phyloP scores from a whole-genome alignment of 73 alveolate species.

The Symbiodinium pilosum region DNA sequence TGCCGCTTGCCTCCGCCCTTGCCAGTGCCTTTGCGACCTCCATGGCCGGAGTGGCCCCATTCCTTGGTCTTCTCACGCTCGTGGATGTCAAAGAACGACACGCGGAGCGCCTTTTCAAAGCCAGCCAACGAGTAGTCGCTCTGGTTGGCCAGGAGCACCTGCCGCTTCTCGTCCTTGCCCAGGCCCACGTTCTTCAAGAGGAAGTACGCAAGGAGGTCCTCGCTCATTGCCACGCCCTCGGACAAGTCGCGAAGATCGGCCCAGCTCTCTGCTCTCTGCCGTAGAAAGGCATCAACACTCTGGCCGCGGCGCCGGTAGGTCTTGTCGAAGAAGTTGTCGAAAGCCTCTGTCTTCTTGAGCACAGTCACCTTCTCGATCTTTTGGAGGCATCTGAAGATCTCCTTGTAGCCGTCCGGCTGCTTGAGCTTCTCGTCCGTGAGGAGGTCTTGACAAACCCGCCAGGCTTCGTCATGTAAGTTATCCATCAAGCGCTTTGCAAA shows the following conservation, averaged over 20 bases:
- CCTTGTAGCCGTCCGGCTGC: neutral
- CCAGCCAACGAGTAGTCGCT: constrained; percentile 20
- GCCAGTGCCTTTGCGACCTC: neutral
- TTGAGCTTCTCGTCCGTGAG: neutral
- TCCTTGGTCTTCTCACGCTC: neutral
- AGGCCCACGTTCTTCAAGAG: constrained; percentile 29
- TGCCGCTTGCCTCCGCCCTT: neutral
- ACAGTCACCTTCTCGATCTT: neutral
- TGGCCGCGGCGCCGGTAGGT: neutral
- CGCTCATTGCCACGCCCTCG: constrained; percentile 14
- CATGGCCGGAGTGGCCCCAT: neutral
- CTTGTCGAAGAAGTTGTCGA: neutral
- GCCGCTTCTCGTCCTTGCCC: neutral
- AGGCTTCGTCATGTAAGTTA: neutral
- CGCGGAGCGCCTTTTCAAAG: constrained; percentile 8
- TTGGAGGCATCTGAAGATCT: neutral
- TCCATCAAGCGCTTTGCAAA: neutral
- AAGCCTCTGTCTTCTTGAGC: neutral
- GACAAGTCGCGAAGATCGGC: neutral
- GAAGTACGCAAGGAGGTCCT: constrained; percentile 41
- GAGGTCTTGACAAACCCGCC: neutral
- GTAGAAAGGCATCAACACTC: neutral
- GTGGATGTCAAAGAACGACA: constrained; percentile 22
- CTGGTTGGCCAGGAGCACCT: constrained; percentile 24
- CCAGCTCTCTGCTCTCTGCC: constrained; percentile 19